These are phyloP conservation scores for Sugiyamaella valdiviana DNA, from an alignment of 805 yeast species.

Conservation along the genomic window DNA sequence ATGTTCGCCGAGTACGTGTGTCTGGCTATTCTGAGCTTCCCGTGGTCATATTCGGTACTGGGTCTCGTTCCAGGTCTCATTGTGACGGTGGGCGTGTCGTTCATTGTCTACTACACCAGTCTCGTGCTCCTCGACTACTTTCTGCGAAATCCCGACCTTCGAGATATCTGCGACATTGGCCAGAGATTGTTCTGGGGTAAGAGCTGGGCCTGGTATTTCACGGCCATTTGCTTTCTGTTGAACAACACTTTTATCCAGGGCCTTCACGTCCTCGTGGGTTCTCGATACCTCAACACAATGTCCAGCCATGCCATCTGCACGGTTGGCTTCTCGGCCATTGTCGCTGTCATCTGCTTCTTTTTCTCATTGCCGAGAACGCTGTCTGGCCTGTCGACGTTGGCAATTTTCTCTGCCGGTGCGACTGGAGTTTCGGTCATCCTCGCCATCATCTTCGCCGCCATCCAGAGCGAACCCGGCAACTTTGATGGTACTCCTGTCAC, in stretches of 20 bases:
- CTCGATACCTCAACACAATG: conserved; percentile 52
- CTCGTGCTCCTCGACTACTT: conserved; percentile 50
- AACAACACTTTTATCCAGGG: conserved; percentile 56
- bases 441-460: conserved; percentile 48
- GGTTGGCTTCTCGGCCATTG: conserved; percentile 46
- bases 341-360: conserved; percentile 44
- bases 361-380: conserved; percentile 54
- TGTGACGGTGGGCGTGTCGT: conserved; percentile 45
- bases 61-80: conserved; percentile 56
- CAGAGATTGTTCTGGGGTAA: conserved; percentile 48
- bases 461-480: conserved; percentile 44
- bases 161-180: conserved; percentile 54
- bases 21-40: conserved; percentile 59
- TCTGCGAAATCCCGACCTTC: conserved; percentile 45
- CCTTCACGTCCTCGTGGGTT: conserved; percentile 54
- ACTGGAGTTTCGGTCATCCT: conserved; percentile 52
- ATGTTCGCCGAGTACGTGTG: conserved; percentile 56
- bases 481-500: conserved; percentile 38
- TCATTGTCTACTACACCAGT: conserved; percentile 51
- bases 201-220: conserved; percentile 49
- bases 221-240: conserved; percentile 48
- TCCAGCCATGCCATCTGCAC: conserved; percentile 46
- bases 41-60: conserved; percentile 56
- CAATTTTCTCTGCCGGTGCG: conserved; percentile 48
- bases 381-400: conserved; percentile 45